Evolutionary conservation across 495 filamentous ascomycete species (phyloP), one percentile per base, ranked within the genome.

Genomic region (Penicillium macrosclerotiorum): DNA sequence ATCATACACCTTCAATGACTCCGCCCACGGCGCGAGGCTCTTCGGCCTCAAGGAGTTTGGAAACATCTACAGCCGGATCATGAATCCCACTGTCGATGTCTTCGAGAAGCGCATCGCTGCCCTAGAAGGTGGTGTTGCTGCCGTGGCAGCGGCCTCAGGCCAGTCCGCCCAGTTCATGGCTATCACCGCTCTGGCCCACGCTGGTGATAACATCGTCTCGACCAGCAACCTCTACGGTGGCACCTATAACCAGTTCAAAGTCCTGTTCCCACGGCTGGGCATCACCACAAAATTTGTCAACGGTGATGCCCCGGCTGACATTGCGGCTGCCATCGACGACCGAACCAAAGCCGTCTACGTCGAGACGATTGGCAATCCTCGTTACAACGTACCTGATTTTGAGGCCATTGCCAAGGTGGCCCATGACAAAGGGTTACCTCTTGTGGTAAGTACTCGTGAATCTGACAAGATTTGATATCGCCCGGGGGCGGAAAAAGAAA

Each of bases 171-270:
- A 97, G 59, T 96, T 98, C 79, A 83, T 97, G 82, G 75, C 92
- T 11, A 84, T 98, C 54, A 77, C 89, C 0, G 83, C 90, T 2
- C 80, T 98, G 16, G 88, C 88, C 3, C 79, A 85, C 42, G 75
- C 82, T 0, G 93, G 93, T 12, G 93, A 98, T 74, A 98, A 97
- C 72, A 96, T 98, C 48, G 80, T 98, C 17, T 85, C 89, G 2
- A 96, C 93, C 3, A 85, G 82, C 40, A 96, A 95, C 63, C 71
- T 98, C 30, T 98, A 98, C 64, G 93, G 93, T 30, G 93, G 93
- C 56, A 97, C 93, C 5, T 98, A 97, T 73, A 98, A 97, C 66
- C 94, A 97, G 65, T 83, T 98, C 71, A 98, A 98, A 71, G 90
- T 97, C 24, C 74, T 90, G 45, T 74, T 97, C 37, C 85, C 89